Base-by-base conservation (phyloP, 768 basidiomycete species). In the Auricularia heimuer region DNA sequence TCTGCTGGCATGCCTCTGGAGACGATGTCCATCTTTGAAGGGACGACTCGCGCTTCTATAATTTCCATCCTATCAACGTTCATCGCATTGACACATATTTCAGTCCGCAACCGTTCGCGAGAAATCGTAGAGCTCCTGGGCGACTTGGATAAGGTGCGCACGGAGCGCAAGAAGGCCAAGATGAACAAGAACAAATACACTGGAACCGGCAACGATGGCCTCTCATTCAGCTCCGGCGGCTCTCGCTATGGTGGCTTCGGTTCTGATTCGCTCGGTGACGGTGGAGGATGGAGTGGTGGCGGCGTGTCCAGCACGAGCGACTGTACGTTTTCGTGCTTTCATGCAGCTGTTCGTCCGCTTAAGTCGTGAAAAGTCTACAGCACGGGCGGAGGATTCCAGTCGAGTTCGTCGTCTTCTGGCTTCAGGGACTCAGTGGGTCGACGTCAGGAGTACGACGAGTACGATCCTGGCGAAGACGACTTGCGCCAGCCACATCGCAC, bases 71-170 rank as follows among this genome's bases (percentile, higher is more conserved):
- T 29, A 29, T 29, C 29, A 29, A 29, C 2, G 29, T 29, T 29
- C 29, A 29, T 29, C 29, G 1, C 29, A 29, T 24, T 29, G 36
- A 29, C 47, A 4, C 16, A 8, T 8, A 21, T 0, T 3, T 14
- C 72, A 98, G 97, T 99, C 63, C 91, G 97, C 60, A 98, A 98
- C 73, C 88, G 97, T 29, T 85, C 96, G 33, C 87, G 87, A 44
- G 96, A 98, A 75, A 79, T 99, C 34, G 92, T 91, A n/a, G 92
- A 94, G 63, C 82, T 99, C 2, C 82, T 99, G 3, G 82, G 85
- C 1, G 95, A 98, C 72, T 88, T 98, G 7, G 97, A 98, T 61
- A 85, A 84, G 69, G 95, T 99, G 66, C 85, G 97, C 47, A 68
- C 73, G 2, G 97, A 98, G 75, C 85, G 97, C 36, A 84, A 93